These are phyloP conservation scores for Raddia guianensis DNA, from an alignment of 176 grass and related monocot species.

Conservation along the genomic window DNA sequence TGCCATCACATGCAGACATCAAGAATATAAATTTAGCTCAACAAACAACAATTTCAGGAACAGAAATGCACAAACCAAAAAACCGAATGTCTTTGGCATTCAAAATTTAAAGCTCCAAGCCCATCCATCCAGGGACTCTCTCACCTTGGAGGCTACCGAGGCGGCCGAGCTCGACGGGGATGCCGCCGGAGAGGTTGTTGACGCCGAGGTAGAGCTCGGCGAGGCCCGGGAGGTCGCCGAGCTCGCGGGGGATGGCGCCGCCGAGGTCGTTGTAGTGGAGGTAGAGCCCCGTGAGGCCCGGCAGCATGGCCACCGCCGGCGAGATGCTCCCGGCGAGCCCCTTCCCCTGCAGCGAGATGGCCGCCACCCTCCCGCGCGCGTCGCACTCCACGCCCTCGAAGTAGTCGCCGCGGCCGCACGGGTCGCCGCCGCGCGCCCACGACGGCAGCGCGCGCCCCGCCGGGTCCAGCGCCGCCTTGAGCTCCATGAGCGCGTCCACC, in stretches of 20 bases:
- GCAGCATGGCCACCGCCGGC: constrained; percentile 56
- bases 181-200: constrained; percentile 60
- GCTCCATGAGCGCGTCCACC: constrained; percentile 66
- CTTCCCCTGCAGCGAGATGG: constrained; percentile 73
- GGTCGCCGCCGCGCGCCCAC: constrained; percentile 60
- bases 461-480: constrained; percentile 73
- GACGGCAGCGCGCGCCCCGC: constrained; percentile 45
- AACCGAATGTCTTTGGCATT: background rate
- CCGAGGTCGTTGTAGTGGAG: constrained; percentile 73
- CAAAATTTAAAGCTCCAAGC: background rate
- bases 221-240: constrained; percentile 46
- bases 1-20: background rate
- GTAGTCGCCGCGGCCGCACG: constrained; percentile 69
- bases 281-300: constrained; percentile 62
- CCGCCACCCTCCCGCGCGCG: constrained; percentile 53
- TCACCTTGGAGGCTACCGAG: constrained; percentile 74
- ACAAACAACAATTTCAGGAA: background rate
- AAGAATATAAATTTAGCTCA: background rate
- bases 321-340: constrained; percentile 60
- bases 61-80: background rate
- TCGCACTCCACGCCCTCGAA: constrained; percentile 89
- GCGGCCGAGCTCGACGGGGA: constrained; percentile 59
- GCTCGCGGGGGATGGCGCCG: constrained; percentile 59
- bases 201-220: constrained; percentile 74
- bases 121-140: background rate